Evolutionary conservation across 805 yeast species (phyloP), one percentile per base, ranked within the genome.

Genomic region (Yarrowia keelungensis): DNA sequence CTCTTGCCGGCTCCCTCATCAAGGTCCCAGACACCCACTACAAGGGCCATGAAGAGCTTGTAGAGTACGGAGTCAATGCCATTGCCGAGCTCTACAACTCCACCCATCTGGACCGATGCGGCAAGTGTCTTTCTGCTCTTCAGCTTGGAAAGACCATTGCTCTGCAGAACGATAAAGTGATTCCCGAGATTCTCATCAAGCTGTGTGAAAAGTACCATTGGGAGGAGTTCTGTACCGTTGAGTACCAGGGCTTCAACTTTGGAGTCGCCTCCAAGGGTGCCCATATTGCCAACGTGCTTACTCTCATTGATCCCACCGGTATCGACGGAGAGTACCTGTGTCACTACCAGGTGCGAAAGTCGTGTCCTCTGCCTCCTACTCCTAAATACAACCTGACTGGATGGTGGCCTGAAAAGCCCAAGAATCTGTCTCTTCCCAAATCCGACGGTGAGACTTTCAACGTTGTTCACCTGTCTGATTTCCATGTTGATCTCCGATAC

Each of bases 401-500:
- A 41, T 56, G 62, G 62, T 56, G 84, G 46, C 65, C 65, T 8
- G 76, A 75, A 22, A 81, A 86, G 5, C 88, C 87, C 1, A 79
- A 81, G 69, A 75, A 84, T 83, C 83, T 85, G 5, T 74, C 73
- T 41, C 81, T 79, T 71, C 85, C 76, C 69, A 79, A 71, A 71
- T 79, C 54, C 32, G 53, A 68, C 9, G 75, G 74, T 66, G 80
- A 82, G 69, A 79, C 81, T 1, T 85, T 87, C 76, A 85, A 87
- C 70, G 91, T 87, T 5, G 79, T 89, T 70, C 93, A 89, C 72
- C 73, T 89, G 41, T 83, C 89, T n/a, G 92, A 89, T 74, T 85
- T 88, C 76, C 92, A 89, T 75, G 76, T 87, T 56, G 85, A 87
- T 74, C 76, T 84, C 68, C 84, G 76, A 69, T 82, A 77, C 76